phyloP scores from a whole-genome alignment of 1,284 basidiomycete genomes.

The Cyathus olla region DNA sequence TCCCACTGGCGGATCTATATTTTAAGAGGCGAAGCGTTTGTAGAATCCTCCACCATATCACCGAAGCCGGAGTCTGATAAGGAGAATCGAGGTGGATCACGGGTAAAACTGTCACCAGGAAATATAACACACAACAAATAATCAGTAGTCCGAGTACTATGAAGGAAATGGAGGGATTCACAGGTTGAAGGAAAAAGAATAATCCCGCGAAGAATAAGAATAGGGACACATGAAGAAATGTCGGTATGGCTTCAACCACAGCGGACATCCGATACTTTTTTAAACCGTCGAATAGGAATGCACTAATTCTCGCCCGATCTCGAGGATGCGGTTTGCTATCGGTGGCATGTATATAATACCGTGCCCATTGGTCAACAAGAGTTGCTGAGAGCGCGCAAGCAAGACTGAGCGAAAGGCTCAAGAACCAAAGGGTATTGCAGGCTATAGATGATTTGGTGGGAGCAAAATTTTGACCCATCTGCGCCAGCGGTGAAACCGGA shows the following conservation, averaged over 20 bases:
- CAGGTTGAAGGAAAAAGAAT: slow-evolving; percentile 44
- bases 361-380: slow-evolving; percentile 44
- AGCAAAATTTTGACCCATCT: slow-evolving; percentile 4
- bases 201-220: slow-evolving; percentile 54
- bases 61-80: slow-evolving; percentile 50
- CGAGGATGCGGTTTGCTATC: slow-evolving; percentile 46
- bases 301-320: slow-evolving; percentile 48
- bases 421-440: slow-evolving; percentile 50
- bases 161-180: slow-evolving; percentile 41
- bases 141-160: slow-evolving; percentile 41
- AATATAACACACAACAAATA: slow-evolving; percentile 38
- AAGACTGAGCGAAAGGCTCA: slow-evolving; percentile 42
- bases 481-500: not conserved
- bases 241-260: slow-evolving; percentile 49
- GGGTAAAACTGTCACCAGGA: slow-evolving; percentile 43
- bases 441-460: slow-evolving; percentile 31
- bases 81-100: slow-evolving; percentile 46
- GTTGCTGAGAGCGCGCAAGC: slow-evolving; percentile 43
- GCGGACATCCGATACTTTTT: slow-evolving; percentile 45
- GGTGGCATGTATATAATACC: slow-evolving; percentile 44
- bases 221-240: slow-evolving; percentile 51
- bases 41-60: slow-evolving; percentile 41
- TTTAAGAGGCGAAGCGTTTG: slow-evolving; percentile 32
- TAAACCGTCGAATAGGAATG: slow-evolving; percentile 48
- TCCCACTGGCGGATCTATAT: slow-evolving; percentile 25